These are phyloP conservation scores for Rostrohypoxylon terebratum DNA, from an alignment of 495 filamentous ascomycete genomes.

Conservation along the genomic window DNA sequence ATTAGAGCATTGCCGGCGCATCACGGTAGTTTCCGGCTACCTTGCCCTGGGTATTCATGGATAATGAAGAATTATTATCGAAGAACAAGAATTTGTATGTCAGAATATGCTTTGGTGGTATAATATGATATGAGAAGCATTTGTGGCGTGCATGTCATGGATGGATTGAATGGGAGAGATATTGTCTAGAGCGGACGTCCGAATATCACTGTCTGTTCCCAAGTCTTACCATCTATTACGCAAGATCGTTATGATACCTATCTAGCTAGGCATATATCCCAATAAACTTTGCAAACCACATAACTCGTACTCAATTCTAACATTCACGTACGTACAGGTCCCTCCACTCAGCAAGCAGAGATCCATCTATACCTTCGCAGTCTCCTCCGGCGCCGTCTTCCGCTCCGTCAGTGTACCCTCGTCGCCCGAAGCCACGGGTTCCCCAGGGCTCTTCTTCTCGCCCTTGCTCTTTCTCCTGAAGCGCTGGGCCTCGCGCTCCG, in stretches of 20 bases:
- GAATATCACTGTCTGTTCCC: neutral
- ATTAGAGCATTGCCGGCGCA: constrained; percentile 13
- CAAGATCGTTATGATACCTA: neutral
- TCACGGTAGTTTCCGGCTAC: neutral
- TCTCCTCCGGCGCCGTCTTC: constrained; percentile 22
- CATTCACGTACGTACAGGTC: too few relatives aligned
- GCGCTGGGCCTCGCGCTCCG: constrained; percentile 44
- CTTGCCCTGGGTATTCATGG: neutral
- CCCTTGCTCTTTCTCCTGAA: constrained; percentile 26
- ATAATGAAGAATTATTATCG: neutral
- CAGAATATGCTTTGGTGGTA: neutral
- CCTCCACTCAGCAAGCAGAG: neutral
- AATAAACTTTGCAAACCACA: neutral
- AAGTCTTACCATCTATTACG: constrained; percentile 1
- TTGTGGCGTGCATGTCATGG: too few relatives aligned
- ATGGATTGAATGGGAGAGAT: too few relatives aligned
- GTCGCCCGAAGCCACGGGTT: constrained; percentile 19
- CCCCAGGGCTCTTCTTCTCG: neutral
- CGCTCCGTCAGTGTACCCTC: constrained; percentile 17
- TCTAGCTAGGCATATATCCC: neutral
- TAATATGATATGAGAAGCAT: neutral
- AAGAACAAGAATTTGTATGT: neutral
- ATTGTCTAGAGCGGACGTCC: neutral
- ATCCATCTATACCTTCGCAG: constrained; percentile 15
- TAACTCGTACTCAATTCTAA: too few relatives aligned